Conservation (phyloP, 805 yeast species). For the Candida railenensis region DNA sequence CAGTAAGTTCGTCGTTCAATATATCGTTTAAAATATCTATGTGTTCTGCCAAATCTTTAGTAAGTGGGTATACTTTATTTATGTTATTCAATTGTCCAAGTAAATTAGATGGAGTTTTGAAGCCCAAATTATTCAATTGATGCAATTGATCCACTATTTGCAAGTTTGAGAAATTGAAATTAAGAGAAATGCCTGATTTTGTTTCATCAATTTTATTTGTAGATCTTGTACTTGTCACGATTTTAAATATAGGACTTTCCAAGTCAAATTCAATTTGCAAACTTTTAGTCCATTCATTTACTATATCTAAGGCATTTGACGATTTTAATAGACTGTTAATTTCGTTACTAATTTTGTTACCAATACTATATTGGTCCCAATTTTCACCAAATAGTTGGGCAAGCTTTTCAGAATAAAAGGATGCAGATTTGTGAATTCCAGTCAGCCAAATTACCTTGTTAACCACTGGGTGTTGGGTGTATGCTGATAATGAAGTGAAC, state of each 20-base stretch:
- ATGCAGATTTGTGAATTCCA: conserved; percentile 19
- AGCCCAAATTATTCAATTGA: conserved; percentile 48
- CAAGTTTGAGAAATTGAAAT: conserved; percentile 48
- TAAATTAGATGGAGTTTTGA: conserved; percentile 56
- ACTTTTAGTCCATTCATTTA: conserved; percentile 48
- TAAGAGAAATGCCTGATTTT: conserved; percentile 38
- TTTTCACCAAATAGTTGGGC: conserved; percentile 27
- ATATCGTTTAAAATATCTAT: conserved; percentile 38
- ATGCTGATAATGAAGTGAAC: neutral
- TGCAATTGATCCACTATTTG: conserved; percentile 53
- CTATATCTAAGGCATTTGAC: conserved; percentile 41
- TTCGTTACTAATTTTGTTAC: conserved; percentile 57
- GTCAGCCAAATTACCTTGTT: conserved; percentile 16
- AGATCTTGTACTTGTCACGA: conserved; percentile 22
- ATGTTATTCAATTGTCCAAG: conserved; percentile 48
- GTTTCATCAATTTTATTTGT: conserved; percentile 5
- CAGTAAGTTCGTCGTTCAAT: conserved; percentile 15
- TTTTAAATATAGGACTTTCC: conserved; percentile 38
- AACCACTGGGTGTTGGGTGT: conserved; percentile 2
- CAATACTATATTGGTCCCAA: conserved; percentile 45
- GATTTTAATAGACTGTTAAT: conserved; percentile 44
- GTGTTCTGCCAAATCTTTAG: conserved; percentile 53
- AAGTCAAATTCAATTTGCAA: conserved; percentile 9
- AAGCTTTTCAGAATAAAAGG: conserved; percentile 23
- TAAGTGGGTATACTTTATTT: conserved; percentile 55